These are phyloP conservation scores for Andrographis paniculata DNA, from an alignment of 305 asterid species.

Conservation along the genomic window DNA sequence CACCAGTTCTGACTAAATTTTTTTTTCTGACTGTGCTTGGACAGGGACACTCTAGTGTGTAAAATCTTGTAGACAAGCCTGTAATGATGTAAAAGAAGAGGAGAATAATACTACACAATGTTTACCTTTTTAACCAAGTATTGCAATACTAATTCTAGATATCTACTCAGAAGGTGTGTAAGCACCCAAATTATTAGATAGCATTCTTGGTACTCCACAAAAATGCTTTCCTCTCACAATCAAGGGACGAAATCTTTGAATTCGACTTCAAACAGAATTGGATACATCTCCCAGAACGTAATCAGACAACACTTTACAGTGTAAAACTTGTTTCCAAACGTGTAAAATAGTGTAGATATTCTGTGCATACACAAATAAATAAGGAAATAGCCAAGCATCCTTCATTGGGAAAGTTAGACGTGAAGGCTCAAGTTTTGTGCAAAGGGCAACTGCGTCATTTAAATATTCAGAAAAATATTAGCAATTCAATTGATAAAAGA, in stretches of 20 bases:
- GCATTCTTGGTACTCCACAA: neutral
- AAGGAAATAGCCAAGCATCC: neutral
- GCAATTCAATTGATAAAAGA: too few relatives aligned
- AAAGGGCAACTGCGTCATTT: too few relatives aligned
- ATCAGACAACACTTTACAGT: neutral
- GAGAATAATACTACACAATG: slow-evolving; percentile 4
- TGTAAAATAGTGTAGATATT: neutral
- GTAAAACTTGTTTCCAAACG: neutral
- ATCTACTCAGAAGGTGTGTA: neutral
- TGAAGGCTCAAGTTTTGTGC: neutral
- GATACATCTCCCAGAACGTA: neutral
- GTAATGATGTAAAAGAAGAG: slow-evolving; percentile 15
- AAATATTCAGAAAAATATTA: too few relatives aligned
- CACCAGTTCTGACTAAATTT: slow-evolving; percentile 14
- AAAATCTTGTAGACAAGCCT: slow-evolving; percentile 14
- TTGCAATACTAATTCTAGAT: neutral
- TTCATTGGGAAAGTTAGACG: slow-evolving; percentile 1
- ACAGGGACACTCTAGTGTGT: slow-evolving; percentile 16
- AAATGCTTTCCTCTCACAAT: neutral
- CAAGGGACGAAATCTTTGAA: neutral
- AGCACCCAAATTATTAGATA: neutral
- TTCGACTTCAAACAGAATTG: slow-evolving; percentile 4
- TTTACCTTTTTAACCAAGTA: neutral
- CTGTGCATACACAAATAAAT: neutral
- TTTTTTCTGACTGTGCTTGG: neutral